Conservation (phyloP, 1,284 basidiomycete genomes). For the Papiliotrema terrestris region DNA sequence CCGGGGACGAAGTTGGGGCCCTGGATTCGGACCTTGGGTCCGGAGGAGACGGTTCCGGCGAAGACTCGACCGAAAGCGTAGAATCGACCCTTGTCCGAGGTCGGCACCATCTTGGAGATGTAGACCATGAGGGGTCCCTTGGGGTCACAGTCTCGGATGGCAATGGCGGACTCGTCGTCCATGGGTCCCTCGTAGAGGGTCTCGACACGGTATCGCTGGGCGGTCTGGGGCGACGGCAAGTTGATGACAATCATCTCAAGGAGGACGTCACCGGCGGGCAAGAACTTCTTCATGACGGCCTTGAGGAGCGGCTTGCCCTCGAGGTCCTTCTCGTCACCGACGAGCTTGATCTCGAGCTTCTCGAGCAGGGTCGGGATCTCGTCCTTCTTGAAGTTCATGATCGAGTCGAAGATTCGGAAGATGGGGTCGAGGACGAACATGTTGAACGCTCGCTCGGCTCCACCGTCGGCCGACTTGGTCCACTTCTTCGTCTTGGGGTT, state of each 20-base stretch:
- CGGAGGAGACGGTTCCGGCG: slow-evolving; percentile 94
- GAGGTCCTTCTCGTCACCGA: slow-evolving; percentile 85
- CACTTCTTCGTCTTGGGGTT: slow-evolving; percentile 98
- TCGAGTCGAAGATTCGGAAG: slow-evolving; percentile 96
- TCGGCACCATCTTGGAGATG: slow-evolving; percentile 99
- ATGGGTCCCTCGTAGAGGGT: slow-evolving; percentile 99
- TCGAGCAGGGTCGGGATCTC: slow-evolving; percentile 80
- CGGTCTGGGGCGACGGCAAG: slow-evolving; percentile 93
- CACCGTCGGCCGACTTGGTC: slow-evolving; percentile 77
- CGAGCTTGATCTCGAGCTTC: slow-evolving; percentile 93
- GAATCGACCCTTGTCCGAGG: slow-evolving; percentile 99
- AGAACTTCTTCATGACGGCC: slow-evolving; percentile 98
- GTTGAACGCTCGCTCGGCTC: slow-evolving; percentile 93
- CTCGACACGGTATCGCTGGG: slow-evolving; percentile 98
- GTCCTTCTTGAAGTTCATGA: slow-evolving; percentile 99
- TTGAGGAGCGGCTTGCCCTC: slow-evolving; percentile 98
- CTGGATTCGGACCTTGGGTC: slow-evolving; percentile 99
- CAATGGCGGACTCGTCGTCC: slow-evolving; percentile 99
- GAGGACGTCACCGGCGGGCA: slow-evolving; percentile 97
- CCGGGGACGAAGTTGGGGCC: slow-evolving; percentile 98
- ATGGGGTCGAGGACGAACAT: slow-evolving; percentile 98
- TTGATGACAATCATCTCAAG: slow-evolving; percentile 99
- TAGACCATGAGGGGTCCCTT: slow-evolving; percentile 96
- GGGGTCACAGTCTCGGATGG: slow-evolving; percentile 98
- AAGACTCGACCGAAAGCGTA: slow-evolving; percentile 99